These are phyloP conservation scores for Aspergillus tanneri DNA, from an alignment of 2,329 filamentous ascomycete species.

Conservation along the genomic window DNA sequence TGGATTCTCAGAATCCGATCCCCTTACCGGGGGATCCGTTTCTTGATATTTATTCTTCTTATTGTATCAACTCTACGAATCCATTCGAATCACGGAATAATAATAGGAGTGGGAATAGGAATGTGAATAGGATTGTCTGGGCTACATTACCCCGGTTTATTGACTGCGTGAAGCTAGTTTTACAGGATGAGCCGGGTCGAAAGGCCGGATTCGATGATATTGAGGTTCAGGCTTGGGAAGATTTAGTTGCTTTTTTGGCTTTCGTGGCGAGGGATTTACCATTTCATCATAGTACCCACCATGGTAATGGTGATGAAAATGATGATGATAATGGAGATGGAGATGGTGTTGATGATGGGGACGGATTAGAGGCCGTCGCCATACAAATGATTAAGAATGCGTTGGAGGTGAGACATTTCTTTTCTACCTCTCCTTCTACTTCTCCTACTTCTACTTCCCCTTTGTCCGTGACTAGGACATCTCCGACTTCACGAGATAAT, in stretches of 20 bases:
- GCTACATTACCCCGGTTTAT: constrained; percentile 4
- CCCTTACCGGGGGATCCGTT: background rate
- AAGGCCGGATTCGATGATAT: background rate
- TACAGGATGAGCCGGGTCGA: constrained; percentile 10
- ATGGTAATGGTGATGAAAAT: too few species aligned
- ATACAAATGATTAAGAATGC: constrained; percentile 5
- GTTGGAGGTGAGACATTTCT: constrained; percentile 13
- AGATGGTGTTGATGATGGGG: background rate
- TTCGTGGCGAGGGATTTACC: constrained; percentile 7
- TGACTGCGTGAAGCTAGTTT: background rate
- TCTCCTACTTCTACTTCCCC: background rate
- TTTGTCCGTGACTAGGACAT: too few species aligned
- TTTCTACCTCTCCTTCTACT: background rate
- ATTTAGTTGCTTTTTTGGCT: constrained; percentile 14
- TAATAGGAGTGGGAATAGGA: background rate
- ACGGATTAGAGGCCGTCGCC: constrained; percentile 6
- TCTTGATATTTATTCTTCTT: background rate
- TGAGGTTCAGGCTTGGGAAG: constrained; percentile 9
- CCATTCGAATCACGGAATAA: too few species aligned
- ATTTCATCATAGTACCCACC: too few species aligned
- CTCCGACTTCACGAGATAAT: too few species aligned
- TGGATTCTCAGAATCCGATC: background rate
- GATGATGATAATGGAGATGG: background rate
- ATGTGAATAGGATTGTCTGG: constrained; percentile 2
- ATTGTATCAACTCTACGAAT: background rate